These are phyloP conservation scores for Penicillium maclennaniae DNA, from an alignment of 495 filamentous ascomycete genomes.

Conservation along the genomic window DNA sequence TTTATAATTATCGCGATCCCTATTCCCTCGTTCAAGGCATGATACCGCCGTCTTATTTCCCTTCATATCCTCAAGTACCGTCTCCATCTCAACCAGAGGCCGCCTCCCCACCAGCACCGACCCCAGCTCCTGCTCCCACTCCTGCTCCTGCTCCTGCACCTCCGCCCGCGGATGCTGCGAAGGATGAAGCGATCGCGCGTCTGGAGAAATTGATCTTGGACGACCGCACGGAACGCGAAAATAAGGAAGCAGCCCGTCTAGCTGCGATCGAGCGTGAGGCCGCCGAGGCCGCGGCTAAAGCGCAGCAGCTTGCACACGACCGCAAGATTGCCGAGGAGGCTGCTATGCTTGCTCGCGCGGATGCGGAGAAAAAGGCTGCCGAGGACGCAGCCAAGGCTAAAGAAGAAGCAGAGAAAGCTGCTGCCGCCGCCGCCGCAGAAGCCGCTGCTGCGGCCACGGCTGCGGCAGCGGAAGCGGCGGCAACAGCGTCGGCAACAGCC, in stretches of 20 bases:
- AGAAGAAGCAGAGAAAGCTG: slow-evolving; percentile 28
- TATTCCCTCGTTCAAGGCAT: slow-evolving; percentile 42
- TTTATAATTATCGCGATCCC: slow-evolving; percentile 45
- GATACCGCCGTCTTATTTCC: slow-evolving; percentile 35
- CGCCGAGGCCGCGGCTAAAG: slow-evolving; percentile 49
- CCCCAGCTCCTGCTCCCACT: slow-evolving; percentile 9
- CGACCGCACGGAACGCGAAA: slow-evolving; percentile 42
- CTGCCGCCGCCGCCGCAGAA: slow-evolving; percentile 12
- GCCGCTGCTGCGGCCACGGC: slow-evolving; percentile 15
- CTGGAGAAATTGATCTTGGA: slow-evolving; percentile 52
- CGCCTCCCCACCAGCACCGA: slow-evolving; percentile 12
- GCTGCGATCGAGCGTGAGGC: slow-evolving; percentile 42
- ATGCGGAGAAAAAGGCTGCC: slow-evolving; percentile 23
- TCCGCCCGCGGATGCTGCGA: slow-evolving; percentile 29
- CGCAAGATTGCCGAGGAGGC: slow-evolving; percentile 39
- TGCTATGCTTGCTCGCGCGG: slow-evolving; percentile 41
- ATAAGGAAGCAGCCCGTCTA: slow-evolving; percentile 40
- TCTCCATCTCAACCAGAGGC: slow-evolving; percentile 31
- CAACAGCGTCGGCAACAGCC: slow-evolving; percentile 12
- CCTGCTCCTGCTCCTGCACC: slow-evolving; percentile 10
- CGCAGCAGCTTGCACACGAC: slow-evolving; percentile 46
- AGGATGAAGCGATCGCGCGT: slow-evolving; percentile 51
- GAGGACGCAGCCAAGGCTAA: slow-evolving; percentile 24
- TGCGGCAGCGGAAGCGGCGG: slow-evolving; percentile 11
- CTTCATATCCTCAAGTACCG: slow-evolving; percentile 32